Conservation (phyloP, 768 basidiomycete genomes). For the Solioccasus polychromus region DNA sequence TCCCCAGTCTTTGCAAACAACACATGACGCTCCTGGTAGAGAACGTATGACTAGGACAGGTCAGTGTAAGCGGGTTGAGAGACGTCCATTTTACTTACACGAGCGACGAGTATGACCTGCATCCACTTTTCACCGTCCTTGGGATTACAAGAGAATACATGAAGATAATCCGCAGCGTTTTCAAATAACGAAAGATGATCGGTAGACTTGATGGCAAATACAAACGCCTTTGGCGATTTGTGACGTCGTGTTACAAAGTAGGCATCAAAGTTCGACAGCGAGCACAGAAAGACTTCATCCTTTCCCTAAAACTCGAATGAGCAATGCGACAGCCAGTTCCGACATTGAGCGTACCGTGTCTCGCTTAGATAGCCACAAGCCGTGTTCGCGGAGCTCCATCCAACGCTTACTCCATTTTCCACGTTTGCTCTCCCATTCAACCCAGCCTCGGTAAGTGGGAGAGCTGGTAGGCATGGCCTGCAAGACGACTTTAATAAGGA, state of each 20-base stretch:
- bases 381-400: conserved; percentile 83
- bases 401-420: conserved; percentile 96
- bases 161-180: conserved; percentile 82
- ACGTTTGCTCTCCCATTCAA: conserved; percentile 87
- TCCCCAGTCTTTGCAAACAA: conserved; percentile 35
- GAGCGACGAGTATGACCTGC: conserved; percentile 75
- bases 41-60: conserved; percentile 66
- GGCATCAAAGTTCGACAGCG: conserved; percentile 84
- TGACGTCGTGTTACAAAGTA: conserved; percentile 74
- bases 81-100: conserved; percentile 47
- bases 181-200: conserved; percentile 87
- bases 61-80: neutral
- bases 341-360: conserved; percentile 60
- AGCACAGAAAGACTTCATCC: conserved; percentile 80
- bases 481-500: conserved; percentile 39
- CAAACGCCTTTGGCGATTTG: conserved; percentile 81
- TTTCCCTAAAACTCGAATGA: conserved; percentile 55
- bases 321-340: neutral
- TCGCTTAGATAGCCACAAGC: conserved; percentile 84
- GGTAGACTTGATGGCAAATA: conserved; percentile 86
- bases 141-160: conserved; percentile 77
- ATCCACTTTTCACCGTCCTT: conserved; percentile 76
- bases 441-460: conserved; percentile 53
- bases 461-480: conserved; percentile 48
- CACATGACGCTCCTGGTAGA: conserved; percentile 76